phyloP scores from a whole-genome alignment of 768 basidiomycete species.

The Lactifluus piperatus region DNA sequence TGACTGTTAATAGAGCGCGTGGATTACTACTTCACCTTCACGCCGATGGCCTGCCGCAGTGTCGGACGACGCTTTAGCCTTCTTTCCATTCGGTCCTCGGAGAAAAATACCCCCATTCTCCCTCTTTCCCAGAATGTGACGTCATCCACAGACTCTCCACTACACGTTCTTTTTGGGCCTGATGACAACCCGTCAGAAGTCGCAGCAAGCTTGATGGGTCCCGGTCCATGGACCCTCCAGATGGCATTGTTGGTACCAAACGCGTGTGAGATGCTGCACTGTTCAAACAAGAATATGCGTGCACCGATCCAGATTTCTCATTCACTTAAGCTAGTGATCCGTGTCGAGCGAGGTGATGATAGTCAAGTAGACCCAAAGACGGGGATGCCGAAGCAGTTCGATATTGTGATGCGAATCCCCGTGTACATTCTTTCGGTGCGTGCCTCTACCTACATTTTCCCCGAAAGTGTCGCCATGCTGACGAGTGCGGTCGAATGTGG shows the following conservation, averaged over 20 bases:
- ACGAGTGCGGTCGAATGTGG: not conserved
- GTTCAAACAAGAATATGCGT: constrained; percentile 71
- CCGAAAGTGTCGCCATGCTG: not conserved
- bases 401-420: constrained; percentile 79
- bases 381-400: constrained; percentile 75
- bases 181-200: constrained; percentile 44
- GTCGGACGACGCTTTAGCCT: constrained; percentile 28
- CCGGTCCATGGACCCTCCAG: constrained; percentile 57
- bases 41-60: constrained; percentile 57
- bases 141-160: constrained; percentile 60
- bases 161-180: constrained; percentile 56
- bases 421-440: constrained; percentile 82
- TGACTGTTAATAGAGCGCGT: constrained; percentile 52
- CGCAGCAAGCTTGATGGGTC: constrained; percentile 1
- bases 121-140: constrained; percentile 50
- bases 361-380: constrained; percentile 47
- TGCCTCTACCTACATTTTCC: constrained; percentile 7
- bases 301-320: constrained; percentile 75
- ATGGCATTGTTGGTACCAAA: constrained; percentile 58
- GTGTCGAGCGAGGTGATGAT: constrained; percentile 80
- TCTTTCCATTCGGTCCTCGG: constrained; percentile 1
- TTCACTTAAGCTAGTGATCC: constrained; percentile 67
- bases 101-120: constrained; percentile 40
- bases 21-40: constrained; percentile 77
- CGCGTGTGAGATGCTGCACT: constrained; percentile 49